Evolutionary conservation across 2,329 filamentous ascomycete genomes (phyloP).

Genomic region (Didymella pinodella): DNA sequence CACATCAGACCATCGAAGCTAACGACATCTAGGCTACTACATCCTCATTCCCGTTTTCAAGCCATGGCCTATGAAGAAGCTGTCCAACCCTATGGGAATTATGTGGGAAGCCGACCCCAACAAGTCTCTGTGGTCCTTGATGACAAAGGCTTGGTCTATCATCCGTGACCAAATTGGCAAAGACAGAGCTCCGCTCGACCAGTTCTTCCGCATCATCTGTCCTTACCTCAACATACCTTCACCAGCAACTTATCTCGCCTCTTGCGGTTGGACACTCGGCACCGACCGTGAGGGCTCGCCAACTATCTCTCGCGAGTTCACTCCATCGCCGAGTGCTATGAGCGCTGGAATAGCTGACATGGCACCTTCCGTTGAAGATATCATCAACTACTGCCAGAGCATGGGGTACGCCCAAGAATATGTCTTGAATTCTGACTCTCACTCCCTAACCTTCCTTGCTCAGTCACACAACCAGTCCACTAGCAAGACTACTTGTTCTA

Average conservation of each 20-base stretch:
- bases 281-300: constrained; percentile 39
- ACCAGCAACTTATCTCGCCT: constrained; percentile 56
- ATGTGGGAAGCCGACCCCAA: constrained; percentile 62
- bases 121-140: constrained; percentile 61
- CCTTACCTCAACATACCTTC: constrained; percentile 58
- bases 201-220: constrained; percentile 58
- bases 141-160: constrained; percentile 64
- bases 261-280: constrained; percentile 57
- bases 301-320: constrained; percentile 24
- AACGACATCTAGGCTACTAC: constrained; percentile 58
- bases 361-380: constrained; percentile 47
- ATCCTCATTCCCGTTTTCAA: constrained; percentile 54
- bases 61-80: constrained; percentile 60
- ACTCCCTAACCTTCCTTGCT: constrained; percentile 31
- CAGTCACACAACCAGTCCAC: constrained; percentile 11
- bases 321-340: constrained; percentile 23
- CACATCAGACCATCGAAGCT: constrained; percentile 5
- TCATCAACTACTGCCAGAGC: constrained; percentile 39
- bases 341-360: constrained; percentile 31
- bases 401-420: constrained; percentile 36
- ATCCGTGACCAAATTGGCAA: constrained; percentile 61
- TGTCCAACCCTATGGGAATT: constrained; percentile 59
- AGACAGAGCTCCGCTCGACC: constrained; percentile 56
- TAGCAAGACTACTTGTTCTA: constrained; percentile 1
- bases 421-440: constrained; percentile 13